These are phyloP conservation scores for Hymenoscyphus albidus DNA, from an alignment of 2,329 filamentous ascomycete species.

Conservation along the genomic window DNA sequence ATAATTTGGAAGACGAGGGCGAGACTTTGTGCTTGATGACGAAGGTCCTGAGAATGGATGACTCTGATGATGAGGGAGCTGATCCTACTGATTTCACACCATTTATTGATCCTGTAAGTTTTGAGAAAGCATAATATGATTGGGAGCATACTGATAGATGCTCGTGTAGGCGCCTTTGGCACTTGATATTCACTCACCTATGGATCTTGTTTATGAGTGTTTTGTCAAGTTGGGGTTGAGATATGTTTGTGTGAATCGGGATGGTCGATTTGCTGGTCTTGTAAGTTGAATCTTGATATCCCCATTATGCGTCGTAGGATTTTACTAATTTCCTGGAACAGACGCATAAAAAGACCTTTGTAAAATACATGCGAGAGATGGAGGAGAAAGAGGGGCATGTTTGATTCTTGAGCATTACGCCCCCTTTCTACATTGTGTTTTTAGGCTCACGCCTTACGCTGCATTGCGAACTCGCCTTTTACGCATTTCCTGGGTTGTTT, in stretches of 20 bases:
- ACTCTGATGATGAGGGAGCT: conserved; percentile 55
- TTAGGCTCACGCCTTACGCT: too few species aligned
- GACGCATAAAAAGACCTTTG: conserved; percentile 95
- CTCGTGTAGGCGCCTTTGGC: conserved; percentile 1
- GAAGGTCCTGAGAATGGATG: conserved; percentile 57
- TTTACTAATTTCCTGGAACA: conserved; percentile 35
- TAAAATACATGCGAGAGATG: conserved; percentile 85
- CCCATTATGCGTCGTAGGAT: not conserved
- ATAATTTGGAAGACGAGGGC: conserved; percentile 74
- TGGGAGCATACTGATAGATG: not conserved
- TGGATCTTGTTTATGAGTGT: conserved; percentile 94
- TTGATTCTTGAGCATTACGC: not conserved
- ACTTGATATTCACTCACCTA: conserved; percentile 75
- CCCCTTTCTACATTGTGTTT: too few species aligned
- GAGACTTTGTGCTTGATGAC: conserved; percentile 79
- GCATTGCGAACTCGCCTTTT: too few species aligned
- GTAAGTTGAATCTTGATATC: conserved; percentile 49
- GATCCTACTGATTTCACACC: conserved; percentile 82
- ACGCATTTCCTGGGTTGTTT: too few species aligned
- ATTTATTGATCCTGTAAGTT: conserved; percentile 78
- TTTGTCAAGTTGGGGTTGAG: conserved; percentile 91
- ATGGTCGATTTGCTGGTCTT: conserved; percentile 84
- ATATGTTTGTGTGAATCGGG: conserved; percentile 83
- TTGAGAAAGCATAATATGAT: not conserved
- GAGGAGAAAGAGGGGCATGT: conserved; percentile 48